phyloP scores from a whole-genome alignment of 192 early-diverging fungal species.

The Backusella circina region DNA sequence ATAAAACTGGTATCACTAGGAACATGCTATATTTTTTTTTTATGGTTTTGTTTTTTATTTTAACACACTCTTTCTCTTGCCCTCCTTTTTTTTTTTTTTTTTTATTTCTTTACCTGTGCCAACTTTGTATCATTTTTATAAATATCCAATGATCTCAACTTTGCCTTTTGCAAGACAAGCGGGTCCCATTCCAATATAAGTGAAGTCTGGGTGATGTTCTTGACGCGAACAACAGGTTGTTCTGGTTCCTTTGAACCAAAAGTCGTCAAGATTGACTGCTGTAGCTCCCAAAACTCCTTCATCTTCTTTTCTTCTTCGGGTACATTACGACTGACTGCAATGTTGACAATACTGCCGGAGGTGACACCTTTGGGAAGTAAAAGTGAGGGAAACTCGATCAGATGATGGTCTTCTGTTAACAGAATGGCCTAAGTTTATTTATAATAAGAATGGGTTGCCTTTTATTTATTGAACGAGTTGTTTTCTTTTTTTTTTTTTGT shows the following conservation, averaged over 20 bases:
- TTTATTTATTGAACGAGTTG: no score
- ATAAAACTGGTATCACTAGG: constrained; percentile 48
- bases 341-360: constrained; percentile 94
- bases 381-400: constrained; percentile 96
- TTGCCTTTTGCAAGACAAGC: constrained; percentile 76
- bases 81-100: constrained; percentile 10
- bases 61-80: not conserved
- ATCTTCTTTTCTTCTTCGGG: constrained; percentile 80
- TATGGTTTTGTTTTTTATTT: not conserved
- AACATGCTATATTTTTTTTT: constrained; percentile 29
- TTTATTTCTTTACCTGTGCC: constrained; percentile 47
- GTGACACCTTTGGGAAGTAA: constrained; percentile 92
- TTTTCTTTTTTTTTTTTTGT: not conserved
- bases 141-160: constrained; percentile 83
- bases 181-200: constrained; percentile 91
- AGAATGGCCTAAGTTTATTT: constrained; percentile 62
- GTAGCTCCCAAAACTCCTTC: constrained; percentile 80
- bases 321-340: constrained; percentile 88
- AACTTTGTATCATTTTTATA: constrained; percentile 86
- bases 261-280: constrained; percentile 77
- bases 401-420: constrained; percentile 95
- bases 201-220: constrained; percentile 81
- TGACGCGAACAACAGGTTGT: constrained; percentile 72
- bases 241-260: constrained; percentile 81
- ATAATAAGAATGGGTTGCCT: no score